Evolutionary conservation across 1,139 yeast species (phyloP), one percentile per base, ranked within the genome.

Genomic region (Candida sp.): DNA sequence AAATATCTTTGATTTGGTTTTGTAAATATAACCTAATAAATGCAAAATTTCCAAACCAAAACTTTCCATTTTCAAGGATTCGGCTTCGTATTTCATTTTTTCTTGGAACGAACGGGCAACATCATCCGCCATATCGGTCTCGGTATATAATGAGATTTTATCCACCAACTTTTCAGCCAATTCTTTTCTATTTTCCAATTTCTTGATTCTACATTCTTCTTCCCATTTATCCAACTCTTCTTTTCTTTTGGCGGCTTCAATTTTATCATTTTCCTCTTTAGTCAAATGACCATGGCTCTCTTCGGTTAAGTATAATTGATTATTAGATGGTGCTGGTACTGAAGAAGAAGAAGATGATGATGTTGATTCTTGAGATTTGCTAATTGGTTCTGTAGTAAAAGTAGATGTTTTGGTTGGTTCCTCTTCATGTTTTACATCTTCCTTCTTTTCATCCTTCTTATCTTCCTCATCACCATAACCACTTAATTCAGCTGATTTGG

Each of bases 41-140:
- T 91, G 97, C 45, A 93, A 75, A 39, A 91, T 84, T 60, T 91
- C 96, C 42, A 90, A 70, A 6, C 98, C 98, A 67, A 91, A 93
- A 42, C 96, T 87, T 64, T 91, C 98, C 87, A 89, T 83, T 60
- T 91, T 91, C 49, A 93, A 76, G 39, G 86, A 77, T 57, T 90
- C 95, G 1, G 96, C 96, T 63, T 91, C 97, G 51, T 85, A 79
- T 51, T 75, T 77, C 57, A 87, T 78, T 62, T 90, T 89, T 44
- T 76, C 79, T 48, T 74, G 73, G 63, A 89, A 91, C 1, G 95
- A 81, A 29, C 68, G 67, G 12, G 82, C 79, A 34, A 90, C 86
- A 47, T 81, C 90, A 1, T 68, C 77, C 39, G 79, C 79, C 73
- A 84, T 84, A 49, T 82, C 87, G 2, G 96, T 84, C 62, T 91